These are phyloP conservation scores for Phylloporus rhodoxanthus DNA, from an alignment of 768 basidiomycete genomes.

Conservation along the genomic window DNA sequence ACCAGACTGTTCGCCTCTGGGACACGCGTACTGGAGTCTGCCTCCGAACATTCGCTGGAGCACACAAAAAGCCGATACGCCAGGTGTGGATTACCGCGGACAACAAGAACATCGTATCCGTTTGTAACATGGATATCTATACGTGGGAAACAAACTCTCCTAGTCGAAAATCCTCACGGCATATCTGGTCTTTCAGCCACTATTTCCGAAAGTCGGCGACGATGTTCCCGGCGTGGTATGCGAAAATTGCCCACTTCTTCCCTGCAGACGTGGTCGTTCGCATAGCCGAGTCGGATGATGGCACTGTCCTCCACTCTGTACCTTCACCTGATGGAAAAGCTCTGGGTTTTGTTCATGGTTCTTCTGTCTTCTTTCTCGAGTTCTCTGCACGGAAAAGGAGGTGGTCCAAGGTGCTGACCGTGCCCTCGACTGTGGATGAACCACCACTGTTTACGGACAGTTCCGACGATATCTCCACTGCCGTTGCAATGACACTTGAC, in stretches of 20 bases:
- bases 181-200: slow-evolving; percentile 13
- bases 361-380: slow-evolving; percentile 3
- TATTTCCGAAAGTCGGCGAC: slow-evolving; percentile 5
- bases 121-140: slow-evolving; percentile 12
- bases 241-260: slow-evolving; percentile 5
- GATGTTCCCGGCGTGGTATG: slow-evolving; percentile 14
- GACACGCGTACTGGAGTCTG: slow-evolving; percentile 17
- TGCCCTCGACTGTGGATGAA: slow-evolving; percentile 2
- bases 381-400: not conserved
- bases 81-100: slow-evolving; percentile 18
- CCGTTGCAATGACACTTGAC: slow-evolving; percentile 10
- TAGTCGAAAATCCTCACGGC: slow-evolving; percentile 5
- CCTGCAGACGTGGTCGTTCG: slow-evolving; percentile 3
- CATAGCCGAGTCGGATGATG: slow-evolving; percentile 8
- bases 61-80: slow-evolving; percentile 13
- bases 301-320: not conserved
- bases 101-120: slow-evolving; percentile 8
- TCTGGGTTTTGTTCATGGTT: not conserved
- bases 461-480: not conserved
- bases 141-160: slow-evolving; percentile 8
- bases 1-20: slow-evolving; percentile 22
- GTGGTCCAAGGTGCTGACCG: slow-evolving; percentile 6
- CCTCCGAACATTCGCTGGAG: slow-evolving; percentile 9
- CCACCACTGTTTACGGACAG: slow-evolving; percentile 3
- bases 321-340: slow-evolving; percentile 8